These are phyloP conservation scores for Clonostachys byssicola DNA, from an alignment of 2,329 filamentous ascomycete species.

Conservation along the genomic window DNA sequence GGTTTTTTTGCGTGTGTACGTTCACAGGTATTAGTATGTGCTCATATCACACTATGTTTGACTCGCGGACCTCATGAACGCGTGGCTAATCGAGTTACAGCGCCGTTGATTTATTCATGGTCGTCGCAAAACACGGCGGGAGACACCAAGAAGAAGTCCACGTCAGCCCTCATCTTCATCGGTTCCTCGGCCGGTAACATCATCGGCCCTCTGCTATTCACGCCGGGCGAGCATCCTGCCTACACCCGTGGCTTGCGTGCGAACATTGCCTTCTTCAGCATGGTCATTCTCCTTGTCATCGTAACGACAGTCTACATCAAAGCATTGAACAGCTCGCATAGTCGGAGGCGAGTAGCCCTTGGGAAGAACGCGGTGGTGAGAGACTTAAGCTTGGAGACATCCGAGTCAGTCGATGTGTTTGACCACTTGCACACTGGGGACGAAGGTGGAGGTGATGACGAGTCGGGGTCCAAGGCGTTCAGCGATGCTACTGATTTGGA, in stretches of 20 bases:
- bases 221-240: constrained; percentile 36
- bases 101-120: constrained; percentile 58
- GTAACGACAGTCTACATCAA: constrained; percentile 39
- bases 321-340: constrained; percentile 51
- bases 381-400: constrained; percentile 55
- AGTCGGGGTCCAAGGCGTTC: constrained; percentile 18
- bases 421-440: constrained; percentile 14
- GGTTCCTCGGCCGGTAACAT: constrained; percentile 64
- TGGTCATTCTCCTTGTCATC: constrained; percentile 47
- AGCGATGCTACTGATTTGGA: constrained; percentile 53
- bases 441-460: constrained; percentile 9
- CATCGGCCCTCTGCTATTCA: constrained; percentile 61
- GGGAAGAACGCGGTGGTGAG: constrained; percentile 56
- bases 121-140: constrained; percentile 61
- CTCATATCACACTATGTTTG: constrained; percentile 39
- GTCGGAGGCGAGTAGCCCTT: constrained; percentile 44
- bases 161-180: constrained; percentile 60
- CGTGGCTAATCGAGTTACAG: constrained; percentile 16
- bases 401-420: constrained; percentile 32
- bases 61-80: background rate
- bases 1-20: constrained; percentile 55
- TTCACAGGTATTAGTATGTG: constrained; percentile 40
- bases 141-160: constrained; percentile 66
- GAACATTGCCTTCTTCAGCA: constrained; percentile 57
- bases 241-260: constrained; percentile 49